Conservation (phyloP, 805 yeast species). For the Priceomyces fermenticarens region DNA sequence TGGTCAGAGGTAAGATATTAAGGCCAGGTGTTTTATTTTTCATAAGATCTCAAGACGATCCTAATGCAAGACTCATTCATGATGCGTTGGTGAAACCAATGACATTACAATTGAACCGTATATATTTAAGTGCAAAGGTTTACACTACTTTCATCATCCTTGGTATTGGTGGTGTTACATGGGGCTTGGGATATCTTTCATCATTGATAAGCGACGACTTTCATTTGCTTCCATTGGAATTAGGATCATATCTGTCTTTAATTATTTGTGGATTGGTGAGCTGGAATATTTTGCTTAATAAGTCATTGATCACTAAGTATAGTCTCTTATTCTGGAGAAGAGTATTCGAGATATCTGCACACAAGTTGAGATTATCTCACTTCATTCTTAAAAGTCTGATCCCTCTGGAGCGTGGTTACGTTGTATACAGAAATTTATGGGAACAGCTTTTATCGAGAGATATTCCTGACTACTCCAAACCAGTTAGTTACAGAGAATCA, state of each 20-base stretch:
- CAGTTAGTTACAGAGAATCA: conserved; percentile 51
- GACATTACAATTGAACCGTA: conserved; percentile 65
- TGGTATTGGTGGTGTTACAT: conserved; percentile 70
- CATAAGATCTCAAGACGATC: conserved; percentile 93
- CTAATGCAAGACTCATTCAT: conserved; percentile 78
- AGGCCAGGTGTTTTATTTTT: conserved; percentile 90
- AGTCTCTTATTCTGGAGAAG: conserved; percentile 57
- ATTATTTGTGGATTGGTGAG: conserved; percentile 3
- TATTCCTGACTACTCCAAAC: conserved; percentile 55
- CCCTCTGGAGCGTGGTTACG: conserved; percentile 67
- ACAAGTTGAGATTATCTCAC: conserved; percentile 70
- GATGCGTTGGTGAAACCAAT: conserved; percentile 84
- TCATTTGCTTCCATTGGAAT: conserved; percentile 26
- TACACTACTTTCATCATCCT: conserved; percentile 69
- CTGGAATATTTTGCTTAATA: conserved; percentile 4
- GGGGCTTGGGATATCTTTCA: conserved; percentile 36
- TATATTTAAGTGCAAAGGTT: conserved; percentile 67
- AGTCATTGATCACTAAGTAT: conserved; percentile 22
- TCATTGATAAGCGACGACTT: conserved; percentile 10
- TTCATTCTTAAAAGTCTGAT: conserved; percentile 64
- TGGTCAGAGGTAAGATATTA: conserved; percentile 68
- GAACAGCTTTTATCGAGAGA: conserved; percentile 41
- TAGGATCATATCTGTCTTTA: conserved; percentile 7
- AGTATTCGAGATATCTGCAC: conserved; percentile 54
- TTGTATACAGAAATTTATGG: conserved; percentile 50